Evolutionary conservation across 2,329 filamentous ascomycete genomes (phyloP).

Genomic region (Claviceps quebecensis): DNA sequence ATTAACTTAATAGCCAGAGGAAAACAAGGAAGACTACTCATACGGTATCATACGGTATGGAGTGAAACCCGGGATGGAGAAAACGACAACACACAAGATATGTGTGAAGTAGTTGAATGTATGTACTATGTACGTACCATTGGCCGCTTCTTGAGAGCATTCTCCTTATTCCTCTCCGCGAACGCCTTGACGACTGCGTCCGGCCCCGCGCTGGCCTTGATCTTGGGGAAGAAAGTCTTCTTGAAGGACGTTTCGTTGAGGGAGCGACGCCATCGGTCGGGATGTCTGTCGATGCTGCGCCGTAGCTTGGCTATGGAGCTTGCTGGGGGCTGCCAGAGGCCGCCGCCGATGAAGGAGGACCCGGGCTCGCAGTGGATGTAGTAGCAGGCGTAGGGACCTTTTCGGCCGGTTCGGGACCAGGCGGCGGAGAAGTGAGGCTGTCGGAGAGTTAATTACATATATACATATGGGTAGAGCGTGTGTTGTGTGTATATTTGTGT

Average conservation of each 20-base stretch:
- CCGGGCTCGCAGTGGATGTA: slow-evolving; percentile 71
- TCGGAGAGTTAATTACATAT: background rate
- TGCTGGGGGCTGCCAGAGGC: slow-evolving; percentile 67
- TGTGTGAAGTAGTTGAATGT: too few relatives aligned
- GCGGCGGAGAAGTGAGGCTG: slow-evolving; percentile 72
- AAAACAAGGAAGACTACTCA: background rate
- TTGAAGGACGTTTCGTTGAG: slow-evolving; percentile 48
- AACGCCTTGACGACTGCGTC: slow-evolving; percentile 57
- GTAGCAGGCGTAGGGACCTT: slow-evolving; percentile 78
- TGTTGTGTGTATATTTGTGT: background rate
- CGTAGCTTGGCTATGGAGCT: slow-evolving; percentile 53
- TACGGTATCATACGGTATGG: background rate
- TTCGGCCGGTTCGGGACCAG: slow-evolving; percentile 76
- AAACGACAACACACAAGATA: too few relatives aligned
- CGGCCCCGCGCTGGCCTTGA: slow-evolving; percentile 17
- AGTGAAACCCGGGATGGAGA: too few relatives aligned
- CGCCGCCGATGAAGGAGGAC: slow-evolving; percentile 62
- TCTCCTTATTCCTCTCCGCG: slow-evolving; percentile 51
- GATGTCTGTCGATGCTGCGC: slow-evolving; percentile 59
- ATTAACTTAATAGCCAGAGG: background rate
- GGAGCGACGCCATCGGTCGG: slow-evolving; percentile 53
- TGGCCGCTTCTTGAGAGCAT: slow-evolving; percentile 71
- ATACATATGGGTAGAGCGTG: background rate
- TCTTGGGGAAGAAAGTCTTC: slow-evolving; percentile 44
- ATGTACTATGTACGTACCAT: slow-evolving; percentile 40